Base-by-base conservation (phyloP, 116 monocot species). In the Trichopus zeylanicus region DNA sequence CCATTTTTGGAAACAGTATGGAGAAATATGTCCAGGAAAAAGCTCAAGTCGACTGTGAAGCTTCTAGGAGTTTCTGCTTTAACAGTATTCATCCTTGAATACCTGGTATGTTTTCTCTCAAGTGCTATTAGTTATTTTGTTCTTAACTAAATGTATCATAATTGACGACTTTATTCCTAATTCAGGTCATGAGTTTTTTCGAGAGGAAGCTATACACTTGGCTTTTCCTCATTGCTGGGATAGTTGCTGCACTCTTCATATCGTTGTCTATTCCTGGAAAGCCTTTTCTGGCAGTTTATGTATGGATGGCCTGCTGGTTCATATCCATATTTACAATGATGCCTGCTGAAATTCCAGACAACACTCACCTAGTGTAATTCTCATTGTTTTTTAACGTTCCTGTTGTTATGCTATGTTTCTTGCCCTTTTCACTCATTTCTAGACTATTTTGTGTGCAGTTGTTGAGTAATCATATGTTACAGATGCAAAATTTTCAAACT, bases 331-430 rank as follows among this genome's bases (percentile, higher is more conserved):
- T 93, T 65, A 93, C 93, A 38, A 42, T 88, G 77, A 85, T 93
- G 93, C 93, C 93, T 39, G 85, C 93, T 33, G 93, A 93, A 72
- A 88, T 93, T 76, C 93, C 93, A 55, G 93, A 93, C 18, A 85
- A 88, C 70, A 88, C 77, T 29, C 30, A 38, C 46, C 72, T 93
- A 62, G 88, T 93, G 93, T 93, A 85, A 75, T 60, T 32, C 48
- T 77, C 77, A 74, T 64, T 18, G n/a, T 29, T 19, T 33, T 64
- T 55, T 62, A 21, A 7, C 7, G 18, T 42, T 42, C 42, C 42
- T 42, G 42, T 18, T 42, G n/a, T n/a, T 15, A 42, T 16, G 12
- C 12, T 42, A 18, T 42, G n/a, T n/a, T n/a, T n/a, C n/a, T n/a
- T n/a, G n/a, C n/a, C n/a, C n/a, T n/a, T n/a, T n/a, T n/a, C n/a